A percentile compares a stretch with the other conserved stretches of the same genome.
phyloP scores from a whole-genome alignment of 2,329 filamentous ascomycete genomes.

The Kalaharituber pfeilii region DNA sequence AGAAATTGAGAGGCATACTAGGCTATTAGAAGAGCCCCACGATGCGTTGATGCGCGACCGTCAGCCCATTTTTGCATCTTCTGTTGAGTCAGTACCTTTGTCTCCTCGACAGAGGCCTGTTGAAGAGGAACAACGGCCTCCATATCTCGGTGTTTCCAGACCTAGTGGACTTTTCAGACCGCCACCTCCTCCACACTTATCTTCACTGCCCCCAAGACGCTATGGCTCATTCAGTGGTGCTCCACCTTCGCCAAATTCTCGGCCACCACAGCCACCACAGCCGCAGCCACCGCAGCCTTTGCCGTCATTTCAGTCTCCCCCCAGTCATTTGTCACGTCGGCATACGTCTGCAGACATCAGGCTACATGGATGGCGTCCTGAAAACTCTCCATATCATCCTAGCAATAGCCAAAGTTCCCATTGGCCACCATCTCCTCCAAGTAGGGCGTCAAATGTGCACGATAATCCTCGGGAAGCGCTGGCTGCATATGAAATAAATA shows the following conservation, averaged over 20 bases:
- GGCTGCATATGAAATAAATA: conserved; percentile 42
- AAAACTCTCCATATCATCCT: conserved; percentile 30
- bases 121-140: conserved; percentile 56
- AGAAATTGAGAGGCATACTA: conserved; percentile 45
- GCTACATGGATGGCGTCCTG: conserved; percentile 59
- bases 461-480: conserved; percentile 46
- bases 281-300: conserved; percentile 48
- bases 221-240: conserved; percentile 68
- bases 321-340: conserved; percentile 56
- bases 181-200: conserved; percentile 64
- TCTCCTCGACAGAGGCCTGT: conserved; percentile 71
- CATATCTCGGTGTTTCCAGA: conserved; percentile 43
- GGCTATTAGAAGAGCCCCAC: conserved; percentile 42
- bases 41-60: conserved; percentile 46
- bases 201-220: conserved; percentile 54
- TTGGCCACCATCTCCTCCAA: conserved; percentile 48
- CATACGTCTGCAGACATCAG: conserved; percentile 95
- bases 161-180: conserved; percentile 50
- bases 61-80: conserved; percentile 47
- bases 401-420: conserved; percentile 45
- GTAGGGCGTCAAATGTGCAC: conserved; percentile 35
- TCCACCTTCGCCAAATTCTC: conserved; percentile 58
- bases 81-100: conserved; percentile 55
- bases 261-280: conserved; percentile 45
- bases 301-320: conserved; percentile 43